Evolutionary conservation across 805 yeast genomes (phyloP).

Genomic region (Cyberlindnera euphorbiae): DNA sequence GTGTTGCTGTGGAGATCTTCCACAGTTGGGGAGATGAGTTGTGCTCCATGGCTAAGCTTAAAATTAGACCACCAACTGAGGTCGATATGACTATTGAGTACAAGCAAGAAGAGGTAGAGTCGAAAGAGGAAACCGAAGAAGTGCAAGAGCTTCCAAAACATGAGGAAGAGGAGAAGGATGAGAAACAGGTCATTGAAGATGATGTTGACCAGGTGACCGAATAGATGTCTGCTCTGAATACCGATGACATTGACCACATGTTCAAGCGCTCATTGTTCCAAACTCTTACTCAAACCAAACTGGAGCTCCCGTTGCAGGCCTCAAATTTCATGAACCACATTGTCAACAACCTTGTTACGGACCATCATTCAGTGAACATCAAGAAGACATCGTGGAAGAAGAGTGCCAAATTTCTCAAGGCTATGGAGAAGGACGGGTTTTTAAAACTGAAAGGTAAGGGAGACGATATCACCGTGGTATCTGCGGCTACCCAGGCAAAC

Average conservation of each 20-base stretch:
- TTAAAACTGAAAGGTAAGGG: constrained; percentile 77
- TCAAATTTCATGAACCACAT: constrained; percentile 72
- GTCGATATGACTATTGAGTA: constrained; percentile 26
- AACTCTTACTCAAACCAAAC: constrained; percentile 52
- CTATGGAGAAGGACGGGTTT: constrained; percentile 74
- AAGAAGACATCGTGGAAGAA: constrained; percentile 90
- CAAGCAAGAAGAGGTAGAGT: constrained; percentile 15
- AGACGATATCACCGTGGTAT: constrained; percentile 64
- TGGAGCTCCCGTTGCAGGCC: constrained; percentile 59
- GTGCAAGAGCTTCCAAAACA: constrained; percentile 2
- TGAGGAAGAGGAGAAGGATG: constrained; percentile 3
- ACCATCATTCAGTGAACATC: constrained; percentile 52
- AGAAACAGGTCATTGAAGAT: too few relatives aligned
- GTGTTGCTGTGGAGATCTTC: constrained; percentile 72
- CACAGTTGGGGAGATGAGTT: constrained; percentile 69
- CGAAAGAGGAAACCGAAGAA: constrained; percentile 11
- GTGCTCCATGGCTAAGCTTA: constrained; percentile 42
- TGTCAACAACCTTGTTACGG: constrained; percentile 66
- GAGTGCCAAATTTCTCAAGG: constrained; percentile 76
- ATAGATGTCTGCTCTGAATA: constrained; percentile 32
- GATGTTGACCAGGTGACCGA: constrained; percentile 12
- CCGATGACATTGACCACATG: constrained; percentile 69
- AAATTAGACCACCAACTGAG: constrained; percentile 39
- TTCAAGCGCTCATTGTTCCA: constrained; percentile 69
- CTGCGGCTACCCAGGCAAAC: constrained; percentile 40